Evolutionary conservation across 768 basidiomycete genomes (phyloP).

Genomic region (Psilocybe tampanensis): DNA sequence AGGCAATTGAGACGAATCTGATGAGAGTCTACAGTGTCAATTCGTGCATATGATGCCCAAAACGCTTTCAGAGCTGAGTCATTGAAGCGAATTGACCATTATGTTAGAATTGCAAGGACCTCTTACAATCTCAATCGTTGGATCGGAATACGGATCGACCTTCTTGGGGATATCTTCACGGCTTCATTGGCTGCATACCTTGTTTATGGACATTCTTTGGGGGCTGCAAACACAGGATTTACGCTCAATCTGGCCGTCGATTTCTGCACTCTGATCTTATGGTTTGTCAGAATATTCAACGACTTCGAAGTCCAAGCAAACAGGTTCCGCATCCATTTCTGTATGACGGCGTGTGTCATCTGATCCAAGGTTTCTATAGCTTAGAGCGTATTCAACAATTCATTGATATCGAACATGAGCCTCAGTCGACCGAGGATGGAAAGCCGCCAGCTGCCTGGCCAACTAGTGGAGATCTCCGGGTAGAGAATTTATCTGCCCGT

Average conservation of each 20-base stretch:
- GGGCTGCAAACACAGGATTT: slow-evolving; percentile 50
- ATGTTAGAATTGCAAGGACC: slow-evolving; percentile 43
- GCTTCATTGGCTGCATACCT: slow-evolving; percentile 58
- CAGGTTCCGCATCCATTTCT: slow-evolving; percentile 17
- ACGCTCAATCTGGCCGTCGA: slow-evolving; percentile 60
- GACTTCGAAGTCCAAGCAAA: slow-evolving; percentile 44
- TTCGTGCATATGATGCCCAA: slow-evolving; percentile 68
- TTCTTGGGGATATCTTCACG: slow-evolving; percentile 58
- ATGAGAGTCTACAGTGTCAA: slow-evolving; percentile 37
- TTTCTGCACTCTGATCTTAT: slow-evolving; percentile 59
- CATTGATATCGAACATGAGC: slow-evolving; percentile 61
- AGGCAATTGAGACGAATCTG: background rate
- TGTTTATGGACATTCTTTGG: slow-evolving; percentile 42
- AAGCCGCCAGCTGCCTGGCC: slow-evolving; percentile 73
- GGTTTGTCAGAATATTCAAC: slow-evolving; percentile 45
- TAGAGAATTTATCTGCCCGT: slow-evolving; percentile 56
- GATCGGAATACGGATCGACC: slow-evolving; percentile 54
- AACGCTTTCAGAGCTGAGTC: slow-evolving; percentile 45
- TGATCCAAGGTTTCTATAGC: slow-evolving; percentile 6
- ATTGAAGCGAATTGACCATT: slow-evolving; percentile 53
- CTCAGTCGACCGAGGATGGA: slow-evolving; percentile 37
- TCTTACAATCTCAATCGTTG: slow-evolving; percentile 54
- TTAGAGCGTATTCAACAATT: slow-evolving; percentile 74
- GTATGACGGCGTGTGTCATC: background rate
- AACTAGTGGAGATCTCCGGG: slow-evolving; percentile 53